These are phyloP conservation scores for Lithocarpus polystachyus DNA, from an alignment of 306 rosid genomes.

Conservation along the genomic window DNA sequence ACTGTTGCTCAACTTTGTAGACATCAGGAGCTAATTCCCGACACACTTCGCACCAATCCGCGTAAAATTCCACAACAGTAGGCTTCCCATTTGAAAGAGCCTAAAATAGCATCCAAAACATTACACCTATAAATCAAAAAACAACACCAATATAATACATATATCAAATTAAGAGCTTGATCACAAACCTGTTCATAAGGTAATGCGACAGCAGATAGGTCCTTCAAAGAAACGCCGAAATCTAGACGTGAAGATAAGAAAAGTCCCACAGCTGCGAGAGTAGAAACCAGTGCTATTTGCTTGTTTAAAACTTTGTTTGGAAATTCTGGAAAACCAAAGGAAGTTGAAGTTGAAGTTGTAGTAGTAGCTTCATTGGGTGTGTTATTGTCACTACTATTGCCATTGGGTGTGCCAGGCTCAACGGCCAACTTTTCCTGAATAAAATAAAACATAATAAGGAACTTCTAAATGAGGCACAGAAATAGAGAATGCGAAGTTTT, in stretches of 20 bases:
- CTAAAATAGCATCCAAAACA: slow-evolving; percentile 33
- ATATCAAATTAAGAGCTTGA: background rate
- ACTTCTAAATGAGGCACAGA: background rate
- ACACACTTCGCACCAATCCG: slow-evolving; percentile 99
- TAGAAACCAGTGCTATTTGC: slow-evolving; percentile 60
- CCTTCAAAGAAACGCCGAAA: slow-evolving; percentile 91
- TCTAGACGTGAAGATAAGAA: slow-evolving; percentile 70
- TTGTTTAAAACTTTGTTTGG: slow-evolving; percentile 63
- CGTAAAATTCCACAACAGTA: slow-evolving; percentile 95
- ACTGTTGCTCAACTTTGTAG: slow-evolving; percentile 88
- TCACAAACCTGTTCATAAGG: slow-evolving; percentile 77
- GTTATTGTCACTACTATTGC: background rate
- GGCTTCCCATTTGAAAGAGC: slow-evolving; percentile 97
- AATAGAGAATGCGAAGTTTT: background rate
- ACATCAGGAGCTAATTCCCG: slow-evolving; percentile 92
- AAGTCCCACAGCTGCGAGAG: slow-evolving; percentile 71
- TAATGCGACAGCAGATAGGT: slow-evolving; percentile 74
- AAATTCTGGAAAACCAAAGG: slow-evolving; percentile 40
- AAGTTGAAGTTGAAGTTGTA: slow-evolving; percentile 37
- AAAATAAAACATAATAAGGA: background rate
- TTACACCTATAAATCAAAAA: slow-evolving; percentile 10
- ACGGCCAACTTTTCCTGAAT: slow-evolving; percentile 39
- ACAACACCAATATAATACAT: background rate
- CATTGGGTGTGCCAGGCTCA: slow-evolving; percentile 31
- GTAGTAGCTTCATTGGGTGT: slow-evolving; percentile 27